phyloP scores from a whole-genome alignment of 345 rosid species.

The Citrus inodora region DNA sequence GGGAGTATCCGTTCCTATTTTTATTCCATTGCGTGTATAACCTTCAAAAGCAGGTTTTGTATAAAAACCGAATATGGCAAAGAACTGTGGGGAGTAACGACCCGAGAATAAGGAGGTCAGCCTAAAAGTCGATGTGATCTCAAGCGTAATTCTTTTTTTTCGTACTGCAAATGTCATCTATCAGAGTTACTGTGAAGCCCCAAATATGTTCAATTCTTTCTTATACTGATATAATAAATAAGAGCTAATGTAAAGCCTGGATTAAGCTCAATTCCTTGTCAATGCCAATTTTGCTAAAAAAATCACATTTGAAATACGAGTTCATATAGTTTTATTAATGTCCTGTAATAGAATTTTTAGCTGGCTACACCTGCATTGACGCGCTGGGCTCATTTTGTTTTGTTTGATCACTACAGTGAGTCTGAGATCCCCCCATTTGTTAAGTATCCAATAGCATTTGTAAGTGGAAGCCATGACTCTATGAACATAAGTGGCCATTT shows the following conservation, averaged over 20 bases:
- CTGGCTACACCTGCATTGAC: too few species aligned
- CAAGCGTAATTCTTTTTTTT: conserved; percentile 8
- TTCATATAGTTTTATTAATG: background rate
- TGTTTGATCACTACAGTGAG: background rate
- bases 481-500: too few species aligned
- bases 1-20: background rate
- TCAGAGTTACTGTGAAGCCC: conserved; percentile 26
- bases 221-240: background rate
- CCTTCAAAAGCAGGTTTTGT: conserved; percentile 3
- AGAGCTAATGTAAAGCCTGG: conserved; percentile 28
- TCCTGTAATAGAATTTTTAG: background rate
- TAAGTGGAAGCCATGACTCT: too few species aligned
- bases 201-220: conserved; percentile 11
- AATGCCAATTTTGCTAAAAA: conserved; percentile 1
- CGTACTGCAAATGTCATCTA: background rate
- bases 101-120: conserved; percentile 26
- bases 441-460: too few species aligned
- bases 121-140: conserved; percentile 14
- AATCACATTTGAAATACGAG: background rate
- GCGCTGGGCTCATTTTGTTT: background rate
- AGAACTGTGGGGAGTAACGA: conserved; percentile 6
- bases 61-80: conserved; percentile 12
- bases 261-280: conserved; percentile 16
- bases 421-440: background rate
- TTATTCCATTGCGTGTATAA: conserved; percentile 7